Evolutionary conservation across 768 basidiomycete species (phyloP).

Genomic region (Leccinum obscurum): DNA sequence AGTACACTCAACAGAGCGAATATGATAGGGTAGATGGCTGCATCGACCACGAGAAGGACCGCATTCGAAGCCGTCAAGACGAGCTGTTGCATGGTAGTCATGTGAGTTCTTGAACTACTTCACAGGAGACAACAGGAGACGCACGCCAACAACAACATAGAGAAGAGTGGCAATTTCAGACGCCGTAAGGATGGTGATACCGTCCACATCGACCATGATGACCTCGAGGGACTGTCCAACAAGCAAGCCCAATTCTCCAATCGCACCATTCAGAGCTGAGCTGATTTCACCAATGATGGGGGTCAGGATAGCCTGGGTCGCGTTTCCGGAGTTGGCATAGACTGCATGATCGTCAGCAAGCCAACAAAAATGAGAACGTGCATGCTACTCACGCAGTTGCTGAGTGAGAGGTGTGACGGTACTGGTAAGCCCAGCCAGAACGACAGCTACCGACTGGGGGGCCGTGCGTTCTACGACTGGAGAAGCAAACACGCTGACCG

Average conservation of each 20-base stretch:
- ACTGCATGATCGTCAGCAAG: constrained; percentile 5
- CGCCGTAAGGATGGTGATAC: background rate
- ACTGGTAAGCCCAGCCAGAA: constrained; percentile 5
- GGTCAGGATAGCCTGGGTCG: constrained; percentile 8
- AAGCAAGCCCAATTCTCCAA: constrained; percentile 6
- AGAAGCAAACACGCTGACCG: constrained; percentile 8
- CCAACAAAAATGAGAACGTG: background rate
- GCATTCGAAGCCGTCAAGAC: constrained; percentile 4
- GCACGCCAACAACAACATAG: background rate
- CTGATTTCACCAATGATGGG: constrained; percentile 10
- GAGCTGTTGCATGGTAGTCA: constrained; percentile 7
- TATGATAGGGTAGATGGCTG: background rate
- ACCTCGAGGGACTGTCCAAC: background rate
- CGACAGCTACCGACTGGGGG: constrained; percentile 4
- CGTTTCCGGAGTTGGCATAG: constrained; percentile 12
- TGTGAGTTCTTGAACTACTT: background rate
- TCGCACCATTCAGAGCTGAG: constrained; percentile 6
- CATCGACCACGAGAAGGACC: constrained; percentile 13
- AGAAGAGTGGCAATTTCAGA: constrained; percentile 12
- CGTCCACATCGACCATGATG: constrained; percentile 11
- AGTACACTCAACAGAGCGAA: background rate
- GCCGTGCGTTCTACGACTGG: constrained; percentile 11
- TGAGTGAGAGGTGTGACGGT: constrained; percentile 11
- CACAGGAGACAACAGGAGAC: background rate
- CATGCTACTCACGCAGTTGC: constrained; percentile 9